phyloP scores from a whole-genome alignment of 1,284 basidiomycete genomes.

The Tylopilus sp. region DNA sequence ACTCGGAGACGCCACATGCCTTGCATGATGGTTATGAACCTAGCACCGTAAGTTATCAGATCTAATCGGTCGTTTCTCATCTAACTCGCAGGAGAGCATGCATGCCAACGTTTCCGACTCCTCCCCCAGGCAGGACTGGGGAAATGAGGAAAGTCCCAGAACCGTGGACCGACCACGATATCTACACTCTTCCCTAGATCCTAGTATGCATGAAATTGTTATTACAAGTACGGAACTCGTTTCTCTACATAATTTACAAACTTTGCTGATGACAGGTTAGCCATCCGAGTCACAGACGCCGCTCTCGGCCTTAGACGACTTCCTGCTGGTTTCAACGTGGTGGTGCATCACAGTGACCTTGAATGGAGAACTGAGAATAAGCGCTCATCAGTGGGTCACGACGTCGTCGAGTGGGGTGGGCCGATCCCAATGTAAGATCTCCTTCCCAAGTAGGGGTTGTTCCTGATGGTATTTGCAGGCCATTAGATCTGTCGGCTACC shows the following conservation, averaged over 20 bases:
- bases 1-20: too few species aligned
- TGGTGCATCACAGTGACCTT: not conserved
- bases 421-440: not conserved
- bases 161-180: not conserved
- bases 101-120: too few species aligned
- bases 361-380: not conserved
- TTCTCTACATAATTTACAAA: too few species aligned
- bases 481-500: not conserved
- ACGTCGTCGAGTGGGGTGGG: not conserved
- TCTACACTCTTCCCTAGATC: not conserved
- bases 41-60: too few species aligned
- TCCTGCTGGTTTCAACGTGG: not conserved
- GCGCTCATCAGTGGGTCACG: not conserved
- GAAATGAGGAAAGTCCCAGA: not conserved
- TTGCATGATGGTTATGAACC: too few species aligned
- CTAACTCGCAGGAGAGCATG: too few species aligned
- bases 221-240: not conserved
- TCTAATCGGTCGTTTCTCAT: too few species aligned
- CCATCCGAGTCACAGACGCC: not conserved
- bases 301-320: too few species aligned
- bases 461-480: not conserved
- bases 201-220: not conserved
- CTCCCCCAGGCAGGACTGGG: not conserved
- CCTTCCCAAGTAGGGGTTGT: not conserved
- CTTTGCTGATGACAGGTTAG: not conserved